Conservation (phyloP, 257 asterid species). For the Apocynum venetum region DNA sequence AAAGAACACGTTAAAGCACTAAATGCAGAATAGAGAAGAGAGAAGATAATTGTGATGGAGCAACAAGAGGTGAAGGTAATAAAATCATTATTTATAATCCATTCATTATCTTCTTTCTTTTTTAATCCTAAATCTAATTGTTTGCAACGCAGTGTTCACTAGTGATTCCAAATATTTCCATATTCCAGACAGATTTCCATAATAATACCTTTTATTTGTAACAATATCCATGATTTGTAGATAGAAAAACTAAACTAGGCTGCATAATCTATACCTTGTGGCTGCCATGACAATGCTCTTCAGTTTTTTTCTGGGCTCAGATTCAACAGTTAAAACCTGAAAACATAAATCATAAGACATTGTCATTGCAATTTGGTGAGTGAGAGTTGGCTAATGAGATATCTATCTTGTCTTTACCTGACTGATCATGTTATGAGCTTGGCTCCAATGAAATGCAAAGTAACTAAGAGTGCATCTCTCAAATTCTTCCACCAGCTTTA, state of each 20-base stretch:
- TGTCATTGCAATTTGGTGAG: not conserved
- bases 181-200: not conserved
- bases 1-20: not conserved
- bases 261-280: slow-evolving; percentile 50
- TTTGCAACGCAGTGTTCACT: not conserved
- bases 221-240: not conserved
- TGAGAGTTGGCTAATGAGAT: not conserved
- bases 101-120: not conserved
- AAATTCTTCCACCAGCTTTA: slow-evolving; percentile 81
- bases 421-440: slow-evolving; percentile 68
- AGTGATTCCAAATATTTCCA: not conserved
- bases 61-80: not conserved
- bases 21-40: not conserved
- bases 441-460: slow-evolving; percentile 89
- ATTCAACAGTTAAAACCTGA: slow-evolving; percentile 70
- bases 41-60: not conserved
- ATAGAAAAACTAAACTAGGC: not conserved
- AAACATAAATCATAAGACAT: not conserved
- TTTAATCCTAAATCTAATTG: not conserved
- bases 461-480: slow-evolving; percentile 89
- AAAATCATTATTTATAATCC: not conserved
- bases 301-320: slow-evolving; percentile 78
- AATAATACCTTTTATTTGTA: not conserved
- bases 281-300: slow-evolving; percentile 89
- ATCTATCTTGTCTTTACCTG: slow-evolving; percentile 44